A percentile compares a stretch with the other conserved stretches of the same genome.
These are phyloP conservation scores for Thelephora ganbajun DNA, from an alignment of 768 basidiomycete genomes.

Conservation along the genomic window DNA sequence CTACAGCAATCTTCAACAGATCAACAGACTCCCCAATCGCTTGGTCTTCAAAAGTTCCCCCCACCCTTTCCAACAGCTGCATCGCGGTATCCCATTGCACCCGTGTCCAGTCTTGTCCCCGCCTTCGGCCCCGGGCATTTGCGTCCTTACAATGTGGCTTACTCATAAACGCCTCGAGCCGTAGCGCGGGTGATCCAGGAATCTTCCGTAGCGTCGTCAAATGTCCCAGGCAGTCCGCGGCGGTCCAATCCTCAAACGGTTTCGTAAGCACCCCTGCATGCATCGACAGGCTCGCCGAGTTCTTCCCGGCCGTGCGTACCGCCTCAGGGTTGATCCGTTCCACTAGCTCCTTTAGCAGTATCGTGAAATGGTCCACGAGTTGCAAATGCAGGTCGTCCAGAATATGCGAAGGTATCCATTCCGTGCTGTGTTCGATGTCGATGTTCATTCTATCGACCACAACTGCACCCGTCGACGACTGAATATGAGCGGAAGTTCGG, in stretches of 20 bases:
- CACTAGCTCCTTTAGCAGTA: conserved; percentile 44
- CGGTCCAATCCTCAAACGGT: conserved; percentile 35
- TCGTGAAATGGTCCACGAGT: conserved; percentile 55
- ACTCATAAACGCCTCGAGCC: conserved; percentile 12
- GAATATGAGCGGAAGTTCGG: not conserved
- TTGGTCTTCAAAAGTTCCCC: conserved; percentile 35
- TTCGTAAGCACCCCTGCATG: conserved; percentile 38
- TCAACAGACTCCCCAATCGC: conserved; percentile 36
- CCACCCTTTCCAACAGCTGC: conserved; percentile 31
- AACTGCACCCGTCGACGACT: conserved; percentile 7
- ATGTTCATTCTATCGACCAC: conserved; percentile 37
- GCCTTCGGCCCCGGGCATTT: conserved; percentile 34
- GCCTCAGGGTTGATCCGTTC: conserved; percentile 37
- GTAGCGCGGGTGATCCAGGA: conserved; percentile 1
- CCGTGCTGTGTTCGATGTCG: conserved; percentile 31
- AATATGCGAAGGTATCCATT: conserved; percentile 36
- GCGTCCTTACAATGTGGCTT: conserved; percentile 35
- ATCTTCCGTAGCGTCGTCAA: conserved; percentile 21
- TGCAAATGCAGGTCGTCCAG: conserved; percentile 55
- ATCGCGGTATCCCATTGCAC: conserved; percentile 51
- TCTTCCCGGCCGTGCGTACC: conserved; percentile 20
- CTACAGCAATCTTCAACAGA: conserved; percentile 34
- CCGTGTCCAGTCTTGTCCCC: conserved; percentile 65
- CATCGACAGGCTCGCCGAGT: conserved; percentile 25
- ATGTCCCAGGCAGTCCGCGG: conserved; percentile 43